Conservation (phyloP, 371 early-diverging fungal species). For the Mortierella sp. region DNA sequence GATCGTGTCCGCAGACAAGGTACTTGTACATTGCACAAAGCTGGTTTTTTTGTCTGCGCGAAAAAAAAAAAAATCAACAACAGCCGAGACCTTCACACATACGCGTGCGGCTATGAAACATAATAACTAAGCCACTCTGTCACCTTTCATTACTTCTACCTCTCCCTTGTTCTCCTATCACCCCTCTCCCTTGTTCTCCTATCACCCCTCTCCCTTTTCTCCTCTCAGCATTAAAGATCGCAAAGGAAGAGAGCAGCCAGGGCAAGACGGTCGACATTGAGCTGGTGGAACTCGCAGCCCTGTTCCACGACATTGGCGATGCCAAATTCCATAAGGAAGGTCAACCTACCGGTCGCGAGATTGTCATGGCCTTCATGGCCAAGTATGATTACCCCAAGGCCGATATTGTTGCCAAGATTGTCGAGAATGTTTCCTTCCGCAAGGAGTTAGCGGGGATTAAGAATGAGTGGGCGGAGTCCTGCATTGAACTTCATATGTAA, state of each 20-base stretch:
- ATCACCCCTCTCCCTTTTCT: not conserved
- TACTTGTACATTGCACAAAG: conserved; percentile 14
- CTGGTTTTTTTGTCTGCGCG: not conserved
- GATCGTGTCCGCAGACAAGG: conserved; percentile 79
- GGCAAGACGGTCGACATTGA: conserved; percentile 64
- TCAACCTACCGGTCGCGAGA: conserved; percentile 62
- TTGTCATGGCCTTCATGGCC: conserved; percentile 64
- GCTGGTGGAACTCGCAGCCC: conserved; percentile 78
- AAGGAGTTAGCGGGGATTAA: conserved; percentile 74
- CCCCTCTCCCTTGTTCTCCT: not conserved
- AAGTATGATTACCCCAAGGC: conserved; percentile 61
- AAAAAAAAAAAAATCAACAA: too few relatives aligned
- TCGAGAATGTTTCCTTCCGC: conserved; percentile 78
- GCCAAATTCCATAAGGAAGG: conserved; percentile 71
- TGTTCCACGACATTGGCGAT: conserved; percentile 86
- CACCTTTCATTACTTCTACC: not conserved
- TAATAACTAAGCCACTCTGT: too few relatives aligned
- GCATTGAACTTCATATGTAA: conserved; percentile 74
- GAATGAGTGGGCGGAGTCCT: conserved; percentile 71
- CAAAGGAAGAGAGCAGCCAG: conserved; percentile 42
- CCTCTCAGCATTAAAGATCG: conserved; percentile 60
- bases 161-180: not conserved
- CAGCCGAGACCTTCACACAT: too few relatives aligned
- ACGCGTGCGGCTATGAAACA: too few relatives aligned
- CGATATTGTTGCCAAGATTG: conserved; percentile 67